These are phyloP conservation scores for Backusella circina DNA, from an alignment of 192 early-diverging fungal genomes.

Conservation along the genomic window DNA sequence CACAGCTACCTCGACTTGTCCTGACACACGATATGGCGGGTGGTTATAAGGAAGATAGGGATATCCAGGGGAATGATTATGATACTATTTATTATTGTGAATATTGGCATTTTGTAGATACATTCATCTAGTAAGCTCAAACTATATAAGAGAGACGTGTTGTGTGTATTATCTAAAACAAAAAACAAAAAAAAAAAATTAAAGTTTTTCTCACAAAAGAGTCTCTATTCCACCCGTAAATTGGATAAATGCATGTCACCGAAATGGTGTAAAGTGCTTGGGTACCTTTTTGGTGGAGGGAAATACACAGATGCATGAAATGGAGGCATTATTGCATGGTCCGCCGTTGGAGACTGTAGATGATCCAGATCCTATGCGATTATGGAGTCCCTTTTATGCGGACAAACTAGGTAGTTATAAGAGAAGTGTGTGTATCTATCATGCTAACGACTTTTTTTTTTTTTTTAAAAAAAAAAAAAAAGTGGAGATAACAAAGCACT, in stretches of 20 bases:
- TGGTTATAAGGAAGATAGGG: conserved; percentile 54
- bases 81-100: conserved; percentile 48
- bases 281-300: conserved; percentile 67
- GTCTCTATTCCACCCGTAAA: conserved; percentile 55
- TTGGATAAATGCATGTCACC: conserved; percentile 63
- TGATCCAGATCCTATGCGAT: conserved; percentile 24
- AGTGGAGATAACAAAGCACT: conserved; percentile 57
- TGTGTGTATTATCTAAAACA: no score
- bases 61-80: conserved; percentile 43
- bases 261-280: conserved; percentile 53
- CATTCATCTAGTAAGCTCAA: conserved; percentile 54
- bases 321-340: conserved; percentile 53
- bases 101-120: conserved; percentile 60
- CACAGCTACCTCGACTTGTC: conserved; percentile 25
- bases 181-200: no score
- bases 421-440: no score
- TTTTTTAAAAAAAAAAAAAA: conserved; percentile 13
- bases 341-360: neutral
- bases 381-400: conserved; percentile 49
- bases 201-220: conserved; percentile 54
- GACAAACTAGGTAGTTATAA: conserved; percentile 47
- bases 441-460: neutral
- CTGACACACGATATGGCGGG: conserved; percentile 65
- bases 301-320: conserved; percentile 43
- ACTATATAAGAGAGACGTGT: no score